phyloP scores from a whole-genome alignment of 2,329 filamentous ascomycete species.

The Rhinocladiella mackenziei region DNA sequence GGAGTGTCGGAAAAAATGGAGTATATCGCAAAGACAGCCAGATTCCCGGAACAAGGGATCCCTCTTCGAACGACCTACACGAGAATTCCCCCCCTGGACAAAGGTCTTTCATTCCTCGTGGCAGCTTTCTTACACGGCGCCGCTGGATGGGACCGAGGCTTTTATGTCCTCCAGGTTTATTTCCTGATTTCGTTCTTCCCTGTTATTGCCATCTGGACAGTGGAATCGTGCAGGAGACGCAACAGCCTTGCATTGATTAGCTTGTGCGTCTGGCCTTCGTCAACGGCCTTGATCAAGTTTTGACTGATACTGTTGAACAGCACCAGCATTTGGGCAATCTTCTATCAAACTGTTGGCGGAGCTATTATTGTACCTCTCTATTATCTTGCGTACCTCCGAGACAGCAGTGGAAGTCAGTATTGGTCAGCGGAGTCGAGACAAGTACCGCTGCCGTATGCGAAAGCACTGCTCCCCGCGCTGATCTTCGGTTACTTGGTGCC shows the following conservation, averaged over 20 bases:
- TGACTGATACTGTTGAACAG: constrained; percentile 2
- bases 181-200: constrained; percentile 23
- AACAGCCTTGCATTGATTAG: constrained; percentile 16
- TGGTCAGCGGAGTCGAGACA: constrained; percentile 17
- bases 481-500: constrained; percentile 30
- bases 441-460: constrained; percentile 24
- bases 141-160: constrained; percentile 18
- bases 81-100: constrained; percentile 14
- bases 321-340: constrained; percentile 16
- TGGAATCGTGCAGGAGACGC: constrained; percentile 18
- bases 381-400: constrained; percentile 26
- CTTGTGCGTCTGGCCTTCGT: constrained; percentile 13
- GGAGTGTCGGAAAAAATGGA: too few species aligned
- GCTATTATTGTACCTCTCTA: constrained; percentile 30
- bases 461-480: constrained; percentile 29
- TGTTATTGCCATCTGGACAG: constrained; percentile 13
- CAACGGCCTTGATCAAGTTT: background rate
- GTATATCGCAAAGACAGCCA: too few species aligned
- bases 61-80: constrained; percentile 17
- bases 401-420: constrained; percentile 18
- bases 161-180: constrained; percentile 17
- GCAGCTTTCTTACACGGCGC: constrained; percentile 18
- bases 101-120: constrained; percentile 16
- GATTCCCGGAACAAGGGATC: constrained; percentile 10
- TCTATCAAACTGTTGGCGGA: constrained; percentile 24